Base-by-base conservation (phyloP, 2,329 filamentous ascomycete species). In the Hymenotorrendiella dingleyae region DNA sequence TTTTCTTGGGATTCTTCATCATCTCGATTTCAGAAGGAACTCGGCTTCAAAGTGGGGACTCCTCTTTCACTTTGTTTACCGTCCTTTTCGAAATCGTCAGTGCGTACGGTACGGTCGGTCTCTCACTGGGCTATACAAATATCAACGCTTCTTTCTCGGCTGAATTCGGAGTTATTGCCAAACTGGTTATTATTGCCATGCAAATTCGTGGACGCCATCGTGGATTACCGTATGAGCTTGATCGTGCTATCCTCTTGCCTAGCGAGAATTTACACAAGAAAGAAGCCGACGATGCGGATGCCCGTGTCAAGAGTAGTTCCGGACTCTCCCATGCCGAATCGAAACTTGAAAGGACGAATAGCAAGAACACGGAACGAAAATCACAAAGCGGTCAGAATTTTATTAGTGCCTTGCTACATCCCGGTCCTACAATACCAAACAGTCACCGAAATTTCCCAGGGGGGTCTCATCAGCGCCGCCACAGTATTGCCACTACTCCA, bases 1-100 rank as follows among this genome's bases (percentile, higher is more conserved):
- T 98, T 45, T 95, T 94, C 60, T 64, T 97, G 17, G 93, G 93
- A 1, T 80, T 94, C 54, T 98, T 98, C 67, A 78, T 97, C 61
- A 85, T 98, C 57, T 76, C 84, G 47, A 95, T 98, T 55, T 81
- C 86, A 22, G 94, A 98, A 67, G 91, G 89, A 4, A 44, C 57
- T 6, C 78, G 81, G 12, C 70, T 98, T 10, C 71, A 85, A 59
- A 74, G 57, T 3, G 63, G 65, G 23, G 68, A 75, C 54, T 67
- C 63, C 19, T 70, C 81, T 3, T 86, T 89, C 55, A 75, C 78
- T 44, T 68, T 86, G 61, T 90, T 86, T 60, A 67, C 73, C 6
- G 70, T 82, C 5, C 71, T 95, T 3, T 95, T 95, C 56, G 89
- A 95, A 61, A 80, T 94, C 35, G 80, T 95, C 47, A 91, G 85